Base-by-base conservation (phyloP, 129 eudicot species). In the Flaveria bidentis region DNA sequence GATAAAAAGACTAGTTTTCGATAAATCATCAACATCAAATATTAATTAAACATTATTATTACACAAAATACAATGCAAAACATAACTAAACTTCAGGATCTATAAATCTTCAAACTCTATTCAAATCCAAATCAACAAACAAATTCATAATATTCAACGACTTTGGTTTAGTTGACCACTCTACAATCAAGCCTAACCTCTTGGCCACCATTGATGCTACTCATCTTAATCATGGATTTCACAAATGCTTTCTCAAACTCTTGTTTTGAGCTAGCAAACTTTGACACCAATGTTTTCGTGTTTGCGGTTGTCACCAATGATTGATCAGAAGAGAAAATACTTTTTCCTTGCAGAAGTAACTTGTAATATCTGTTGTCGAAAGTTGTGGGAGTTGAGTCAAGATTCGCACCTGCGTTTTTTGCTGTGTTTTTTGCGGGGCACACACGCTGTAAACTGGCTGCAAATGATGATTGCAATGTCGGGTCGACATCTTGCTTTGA, bases 171-270 rank as follows among this genome's bases (percentile, higher is more conserved):
- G 52, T 85, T 86, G 50, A 83, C 83, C 80, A 41, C 63, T 25
- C 83, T 51, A 46, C 84, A 83, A 66, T 83, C 75, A 1, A 49
- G 45, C 67, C 87, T 68, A 53, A 83, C 72, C 80, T 83, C 87
- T 56, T 74, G 78, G 61, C 84, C 84, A 58, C 96, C 96, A 17
- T 46, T 84, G 65, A 88, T 60, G 81, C 93, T 88, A 71, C 96
- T 90, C 96, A 90, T 86, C 89, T 86, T 88, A 83, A 90, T 90
- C 93, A 90, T 80, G 50, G 93, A 87, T 63, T 88, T 86, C 4
- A 73, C 86, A 78, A 90, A 90, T 20, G 86, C 93, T 51, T 78
- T 79, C 69, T 73, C 42, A 45, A 82, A 82, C 25, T 74, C 86
- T 50, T 69, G 25, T 47, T 71, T 47, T 4, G 87, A 83, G 66